A percentile compares a stretch with the other conserved stretches of the same genome.
Evolutionary conservation across 306 rosid genomes (phyloP).

Genomic region (Albizia julibrissin): DNA sequence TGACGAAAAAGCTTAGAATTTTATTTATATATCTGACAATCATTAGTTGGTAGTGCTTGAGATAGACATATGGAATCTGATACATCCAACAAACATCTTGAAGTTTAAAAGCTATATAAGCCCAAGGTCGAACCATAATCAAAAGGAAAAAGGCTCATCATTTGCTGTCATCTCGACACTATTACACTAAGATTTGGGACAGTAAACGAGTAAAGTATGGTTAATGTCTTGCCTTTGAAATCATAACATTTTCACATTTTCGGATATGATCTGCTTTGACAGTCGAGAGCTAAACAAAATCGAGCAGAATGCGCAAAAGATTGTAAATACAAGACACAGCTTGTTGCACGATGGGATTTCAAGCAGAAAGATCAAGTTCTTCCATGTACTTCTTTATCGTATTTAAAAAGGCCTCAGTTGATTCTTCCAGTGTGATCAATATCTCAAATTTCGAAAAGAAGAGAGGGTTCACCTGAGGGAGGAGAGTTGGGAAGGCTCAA

Average conservation of each 20-base stretch:
- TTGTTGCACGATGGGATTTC: not conserved
- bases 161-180: not conserved
- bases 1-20: not conserved
- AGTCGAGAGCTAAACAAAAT: not conserved
- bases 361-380: not conserved
- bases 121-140: not conserved
- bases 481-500: slow-evolving; percentile 66
- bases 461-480: slow-evolving; percentile 53
- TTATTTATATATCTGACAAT: not conserved
- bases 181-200: not conserved
- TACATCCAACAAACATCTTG: not conserved
- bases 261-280: not conserved
- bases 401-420: not conserved
- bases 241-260: not conserved
- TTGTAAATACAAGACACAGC: not conserved
- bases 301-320: not conserved
- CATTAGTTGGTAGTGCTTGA: not conserved
- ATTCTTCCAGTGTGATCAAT: not conserved
- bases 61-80: not conserved
- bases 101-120: not conserved
- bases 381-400: not conserved
- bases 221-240: not conserved
- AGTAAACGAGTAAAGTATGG: not conserved
- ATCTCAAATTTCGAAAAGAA: not conserved
- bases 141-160: not conserved